Conservation (phyloP, 2,329 filamentous ascomycete species). For the Alternaria panax region DNA sequence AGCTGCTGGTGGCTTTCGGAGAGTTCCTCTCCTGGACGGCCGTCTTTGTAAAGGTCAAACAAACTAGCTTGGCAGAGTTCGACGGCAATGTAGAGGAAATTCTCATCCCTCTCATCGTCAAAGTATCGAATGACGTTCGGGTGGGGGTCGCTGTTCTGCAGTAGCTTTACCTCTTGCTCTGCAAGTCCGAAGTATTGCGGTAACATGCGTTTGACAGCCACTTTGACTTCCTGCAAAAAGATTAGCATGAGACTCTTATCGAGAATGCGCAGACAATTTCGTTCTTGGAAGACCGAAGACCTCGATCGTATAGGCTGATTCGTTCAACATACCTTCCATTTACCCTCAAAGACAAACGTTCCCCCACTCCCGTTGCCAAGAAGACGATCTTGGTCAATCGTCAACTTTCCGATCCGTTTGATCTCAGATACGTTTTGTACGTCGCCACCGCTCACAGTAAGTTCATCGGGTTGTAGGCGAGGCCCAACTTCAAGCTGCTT, state of each 20-base stretch:
- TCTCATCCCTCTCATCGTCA: slow-evolving; percentile 84
- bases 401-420: slow-evolving; percentile 67
- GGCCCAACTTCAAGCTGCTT: slow-evolving; percentile 46
- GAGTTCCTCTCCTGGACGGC: slow-evolving; percentile 51
- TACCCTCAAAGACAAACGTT: slow-evolving; percentile 95
- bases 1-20: slow-evolving; percentile 72
- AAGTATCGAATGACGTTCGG: slow-evolving; percentile 97
- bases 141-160: slow-evolving; percentile 94
- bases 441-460: slow-evolving; percentile 52
- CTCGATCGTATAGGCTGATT: not conserved
- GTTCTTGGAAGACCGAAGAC: not conserved
- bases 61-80: slow-evolving; percentile 94
- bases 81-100: slow-evolving; percentile 94
- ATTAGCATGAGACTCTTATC: slow-evolving; percentile 13
- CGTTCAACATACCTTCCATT: slow-evolving; percentile 69
- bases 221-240: slow-evolving; percentile 70
- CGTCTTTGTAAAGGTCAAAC: slow-evolving; percentile 85
- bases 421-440: slow-evolving; percentile 57
- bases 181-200: slow-evolving; percentile 96
- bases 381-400: slow-evolving; percentile 66
- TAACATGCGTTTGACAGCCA: slow-evolving; percentile 96
- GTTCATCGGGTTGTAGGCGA: slow-evolving; percentile 49
- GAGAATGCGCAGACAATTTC: not conserved
- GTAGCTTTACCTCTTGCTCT: slow-evolving; percentile 86
- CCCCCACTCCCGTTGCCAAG: slow-evolving; percentile 87